Base-by-base conservation (phyloP, 192 early-diverging fungal species). In the Dimargaris verticillata region DNA sequence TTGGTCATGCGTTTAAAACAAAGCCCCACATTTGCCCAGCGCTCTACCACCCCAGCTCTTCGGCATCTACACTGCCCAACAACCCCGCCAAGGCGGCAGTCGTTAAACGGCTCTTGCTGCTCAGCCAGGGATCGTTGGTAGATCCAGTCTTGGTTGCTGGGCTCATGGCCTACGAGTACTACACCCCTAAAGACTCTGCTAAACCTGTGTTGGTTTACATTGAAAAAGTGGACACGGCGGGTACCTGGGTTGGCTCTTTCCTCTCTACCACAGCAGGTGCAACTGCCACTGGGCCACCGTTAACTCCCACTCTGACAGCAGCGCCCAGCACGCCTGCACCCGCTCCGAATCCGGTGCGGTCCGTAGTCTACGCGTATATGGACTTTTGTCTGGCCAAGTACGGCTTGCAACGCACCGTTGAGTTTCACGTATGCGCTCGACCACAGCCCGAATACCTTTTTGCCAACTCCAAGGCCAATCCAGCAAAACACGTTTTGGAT, bases 371-470 rank as follows among this genome's bases (percentile, higher is more conserved):
- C 6, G 74, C 68, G 14, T 75, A 75, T 46, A 13, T 70, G 18
- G 49, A 44, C 43, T 57, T 72, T 66, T 53, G 52, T 12, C 61
- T 72, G 38, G 62, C 44, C 3, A 57, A 66, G 28, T 72, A 70
- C 60, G 53, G 47, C 10, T 38, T n/a, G 25, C 38, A 66, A 5
- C 28, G 60, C 14, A 29, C 60, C 0, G 63, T 69, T 10, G 64
- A 63, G 7, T 55, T 86, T 10, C 70, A 84, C 62, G 58, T 89
- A 28, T 93, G 92, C 77, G 91, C 89, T 10, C 78, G 91, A 5
- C 71, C 89, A 7, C 91, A 93, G 67, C 88, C 88, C 15, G 81
- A 86, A 61, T 93, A 93, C 57, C 69, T 93, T 12, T 93, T 93
- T 79, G 75, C 78, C 28, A 63, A 76, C 28, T 91, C 88, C 12